phyloP scores from a whole-genome alignment of 2,329 filamentous ascomycete genomes.

The Colletotrichum magnum region DNA sequence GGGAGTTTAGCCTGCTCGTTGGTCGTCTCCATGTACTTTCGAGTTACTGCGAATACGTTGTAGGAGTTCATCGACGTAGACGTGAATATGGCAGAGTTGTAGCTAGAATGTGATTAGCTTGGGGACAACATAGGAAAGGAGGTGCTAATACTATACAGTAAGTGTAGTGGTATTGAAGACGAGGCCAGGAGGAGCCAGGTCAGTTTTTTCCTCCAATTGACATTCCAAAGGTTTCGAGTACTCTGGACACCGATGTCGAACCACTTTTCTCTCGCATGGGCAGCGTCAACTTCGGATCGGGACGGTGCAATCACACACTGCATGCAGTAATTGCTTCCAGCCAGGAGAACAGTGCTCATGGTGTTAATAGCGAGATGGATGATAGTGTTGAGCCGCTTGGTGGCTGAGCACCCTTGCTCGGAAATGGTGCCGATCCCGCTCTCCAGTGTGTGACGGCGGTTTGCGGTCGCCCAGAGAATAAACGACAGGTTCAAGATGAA shows the following conservation, averaged over 20 bases:
- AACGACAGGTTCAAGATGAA: too few relatives aligned
- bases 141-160: background rate
- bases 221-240: conserved; percentile 41
- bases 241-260: conserved; percentile 46
- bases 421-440: too few relatives aligned
- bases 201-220: conserved; percentile 19
- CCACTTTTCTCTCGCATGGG: conserved; percentile 38
- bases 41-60: too few relatives aligned
- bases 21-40: too few relatives aligned
- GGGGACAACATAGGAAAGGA: too few relatives aligned
- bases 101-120: background rate
- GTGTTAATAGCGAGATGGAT: conserved; percentile 50
- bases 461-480: too few relatives aligned
- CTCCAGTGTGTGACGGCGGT: too few relatives aligned
- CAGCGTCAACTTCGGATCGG: conserved; percentile 47
- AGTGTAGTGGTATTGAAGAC: conserved; percentile 11
- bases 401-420: too few relatives aligned
- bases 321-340: conserved; percentile 54
- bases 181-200: background rate
- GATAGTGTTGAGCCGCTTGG: too few relatives aligned
- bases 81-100: conserved; percentile 9
- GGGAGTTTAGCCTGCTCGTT: too few relatives aligned
- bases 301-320: conserved; percentile 53
- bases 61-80: background rate
- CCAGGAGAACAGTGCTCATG: conserved; percentile 49